A percentile compares a stretch with the other conserved stretches of the same genome.
These are phyloP conservation scores for Hypoxylon sp. DNA, from an alignment of 2,329 filamentous ascomycete species.

Conservation along the genomic window DNA sequence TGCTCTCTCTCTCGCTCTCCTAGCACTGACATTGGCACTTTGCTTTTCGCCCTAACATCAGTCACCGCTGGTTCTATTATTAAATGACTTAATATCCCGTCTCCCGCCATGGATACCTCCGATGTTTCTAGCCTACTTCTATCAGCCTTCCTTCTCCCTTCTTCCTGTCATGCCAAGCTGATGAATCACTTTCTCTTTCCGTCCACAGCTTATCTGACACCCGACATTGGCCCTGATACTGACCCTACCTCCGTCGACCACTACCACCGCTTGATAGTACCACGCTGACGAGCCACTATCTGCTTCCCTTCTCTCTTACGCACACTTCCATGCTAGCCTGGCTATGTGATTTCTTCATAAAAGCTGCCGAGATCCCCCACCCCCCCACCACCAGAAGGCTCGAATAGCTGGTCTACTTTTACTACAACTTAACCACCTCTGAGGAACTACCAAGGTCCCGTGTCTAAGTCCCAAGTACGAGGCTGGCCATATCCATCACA, in stretches of 20 bases:
- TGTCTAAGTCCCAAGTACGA: constrained; percentile 4
- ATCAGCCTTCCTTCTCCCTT: constrained; percentile 24
- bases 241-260: constrained; percentile 21
- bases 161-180: constrained; percentile 37
- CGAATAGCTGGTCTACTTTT: not conserved
- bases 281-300: constrained; percentile 30
- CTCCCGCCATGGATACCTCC: constrained; percentile 40
- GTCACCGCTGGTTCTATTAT: constrained; percentile 48
- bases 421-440: constrained; percentile 1
- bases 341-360: constrained; percentile 22
- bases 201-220: constrained; percentile 39
- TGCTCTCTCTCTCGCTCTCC: too few species aligned
- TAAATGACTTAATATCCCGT: constrained; percentile 48
- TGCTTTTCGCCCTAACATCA: constrained; percentile 44
- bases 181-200: constrained; percentile 32
- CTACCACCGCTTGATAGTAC: constrained; percentile 22
- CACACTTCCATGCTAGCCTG: too few species aligned
- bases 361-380: constrained; percentile 4
- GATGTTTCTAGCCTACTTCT: constrained; percentile 35
- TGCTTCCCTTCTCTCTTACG: constrained; percentile 13
- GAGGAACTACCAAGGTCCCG: constrained; percentile 7
- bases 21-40: constrained; percentile 19
- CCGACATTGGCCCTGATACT: not conserved
- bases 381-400: not conserved
- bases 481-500: constrained; percentile 12